Evolutionary conservation across 257 asterid genomes (phyloP).

Genomic region (Knoxia roxburghii): DNA sequence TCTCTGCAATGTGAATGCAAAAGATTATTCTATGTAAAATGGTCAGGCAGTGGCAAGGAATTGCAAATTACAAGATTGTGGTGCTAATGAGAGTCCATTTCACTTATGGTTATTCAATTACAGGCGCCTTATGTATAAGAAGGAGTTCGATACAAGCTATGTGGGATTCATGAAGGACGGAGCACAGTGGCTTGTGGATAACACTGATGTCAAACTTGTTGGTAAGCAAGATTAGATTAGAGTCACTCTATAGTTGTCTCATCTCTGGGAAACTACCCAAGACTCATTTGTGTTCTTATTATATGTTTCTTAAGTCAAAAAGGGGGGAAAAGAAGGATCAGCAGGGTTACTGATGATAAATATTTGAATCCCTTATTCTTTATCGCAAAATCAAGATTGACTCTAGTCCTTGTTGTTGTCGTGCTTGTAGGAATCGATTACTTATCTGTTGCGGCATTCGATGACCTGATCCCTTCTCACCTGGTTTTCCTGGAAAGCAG

Average conservation of each 20-base stretch:
- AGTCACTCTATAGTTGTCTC: no score
- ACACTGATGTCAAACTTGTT: slow-evolving; percentile 93
- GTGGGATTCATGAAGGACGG: slow-evolving; percentile 95
- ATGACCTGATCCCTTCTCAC: slow-evolving; percentile 68
- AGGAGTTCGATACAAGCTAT: slow-evolving; percentile 80
- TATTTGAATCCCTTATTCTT: background rate
- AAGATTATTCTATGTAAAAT: background rate
- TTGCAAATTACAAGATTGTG: background rate
- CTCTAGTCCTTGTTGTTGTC: background rate
- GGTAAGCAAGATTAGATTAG: slow-evolving; percentile 54
- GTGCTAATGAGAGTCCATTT: background rate
- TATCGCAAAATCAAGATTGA: background rate
- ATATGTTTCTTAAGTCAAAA: background rate
- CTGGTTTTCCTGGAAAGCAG: slow-evolving; percentile 69
- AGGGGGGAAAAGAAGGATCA: background rate
- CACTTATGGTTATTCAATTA: slow-evolving; percentile 6
- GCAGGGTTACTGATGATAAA: background rate
- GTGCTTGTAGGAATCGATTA: slow-evolving; percentile 67
- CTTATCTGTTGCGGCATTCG: slow-evolving; percentile 94
- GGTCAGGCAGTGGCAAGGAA: background rate
- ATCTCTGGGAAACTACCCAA: background rate
- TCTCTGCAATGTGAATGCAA: background rate
- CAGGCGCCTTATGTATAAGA: slow-evolving; percentile 87
- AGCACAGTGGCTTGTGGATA: slow-evolving; percentile 89
- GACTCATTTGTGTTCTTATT: background rate